phyloP scores from a whole-genome alignment of 1,139 yeast species.

The Candida sojae region DNA sequence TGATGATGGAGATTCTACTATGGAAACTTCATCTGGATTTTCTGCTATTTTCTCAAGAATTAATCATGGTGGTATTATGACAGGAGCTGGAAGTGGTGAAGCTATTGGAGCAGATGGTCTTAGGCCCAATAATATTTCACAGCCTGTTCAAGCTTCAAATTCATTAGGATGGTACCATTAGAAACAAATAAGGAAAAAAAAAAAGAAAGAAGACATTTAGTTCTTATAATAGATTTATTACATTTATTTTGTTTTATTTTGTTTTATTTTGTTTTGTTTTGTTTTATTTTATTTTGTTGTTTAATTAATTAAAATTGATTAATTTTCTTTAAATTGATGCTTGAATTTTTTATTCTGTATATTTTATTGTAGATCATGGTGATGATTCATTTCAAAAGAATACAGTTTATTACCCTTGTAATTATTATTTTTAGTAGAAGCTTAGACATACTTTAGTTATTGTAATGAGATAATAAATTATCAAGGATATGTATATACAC shows the following conservation, averaged over 20 bases:
- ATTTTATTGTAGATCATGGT: neutral
- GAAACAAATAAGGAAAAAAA: neutral
- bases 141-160: conserved; percentile 48
- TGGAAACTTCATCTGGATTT: conserved; percentile 23
- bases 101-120: conserved; percentile 3
- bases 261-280: neutral
- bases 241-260: neutral
- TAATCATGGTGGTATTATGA: conserved; percentile 17
- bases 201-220: neutral
- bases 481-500: too few species aligned
- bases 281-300: neutral
- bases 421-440: neutral
- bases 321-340: neutral
- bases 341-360: neutral
- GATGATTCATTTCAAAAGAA: too few species aligned
- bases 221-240: neutral
- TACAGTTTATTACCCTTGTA: neutral
- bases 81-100: conserved; percentile 14
- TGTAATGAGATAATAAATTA: neutral
- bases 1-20: conserved; percentile 16
- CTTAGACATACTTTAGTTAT: conserved; percentile 4
- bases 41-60: conserved; percentile 36
- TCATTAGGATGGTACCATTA: conserved; percentile 47
- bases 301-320: neutral
- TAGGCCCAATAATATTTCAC: conserved; percentile 28